Evolutionary conservation across 2,329 filamentous ascomycete genomes (phyloP).

Genomic region (Pseudogymnoascus destructans): DNA sequence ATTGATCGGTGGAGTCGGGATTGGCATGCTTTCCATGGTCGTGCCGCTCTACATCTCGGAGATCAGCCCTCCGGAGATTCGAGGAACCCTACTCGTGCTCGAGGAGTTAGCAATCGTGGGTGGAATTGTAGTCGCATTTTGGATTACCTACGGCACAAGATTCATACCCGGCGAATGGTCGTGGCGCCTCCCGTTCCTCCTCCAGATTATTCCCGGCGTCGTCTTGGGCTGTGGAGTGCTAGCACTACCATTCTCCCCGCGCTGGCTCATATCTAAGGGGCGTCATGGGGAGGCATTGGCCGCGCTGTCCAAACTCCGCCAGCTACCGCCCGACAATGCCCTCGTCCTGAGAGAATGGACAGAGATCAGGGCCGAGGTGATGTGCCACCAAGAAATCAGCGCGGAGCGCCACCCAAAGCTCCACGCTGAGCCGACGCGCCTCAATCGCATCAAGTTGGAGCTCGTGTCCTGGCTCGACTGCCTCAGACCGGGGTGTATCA

Average conservation of each 20-base stretch:
- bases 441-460: conserved; percentile 33
- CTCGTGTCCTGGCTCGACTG: conserved; percentile 37
- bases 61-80: conserved; percentile 31
- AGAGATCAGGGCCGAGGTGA: conserved; percentile 39
- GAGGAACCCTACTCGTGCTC: conserved; percentile 15
- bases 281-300: conserved; percentile 36
- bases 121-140: conserved; percentile 33
- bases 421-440: conserved; percentile 23
- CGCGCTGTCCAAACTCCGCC: conserved; percentile 36
- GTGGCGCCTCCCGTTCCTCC: conserved; percentile 26
- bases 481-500: conserved; percentile 36
- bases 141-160: conserved; percentile 31
- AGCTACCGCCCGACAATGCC: conserved; percentile 34
- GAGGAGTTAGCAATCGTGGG: conserved; percentile 30
- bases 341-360: conserved; percentile 38
- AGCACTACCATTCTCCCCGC: conserved; percentile 41
- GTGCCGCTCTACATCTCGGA: conserved; percentile 41
- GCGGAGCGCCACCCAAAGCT: conserved; percentile 29
- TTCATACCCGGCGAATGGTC: conserved; percentile 23
- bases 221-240: conserved; percentile 28
- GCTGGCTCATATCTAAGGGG: conserved; percentile 38
- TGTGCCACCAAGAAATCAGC: conserved; percentile 35
- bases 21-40: conserved; percentile 38
- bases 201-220: conserved; percentile 21
- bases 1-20: conserved; percentile 37